Evolutionary conservation across 2,329 filamentous ascomycete species (phyloP), one percentile per base, ranked within the genome.

Genomic region (Exophiala sideris): DNA sequence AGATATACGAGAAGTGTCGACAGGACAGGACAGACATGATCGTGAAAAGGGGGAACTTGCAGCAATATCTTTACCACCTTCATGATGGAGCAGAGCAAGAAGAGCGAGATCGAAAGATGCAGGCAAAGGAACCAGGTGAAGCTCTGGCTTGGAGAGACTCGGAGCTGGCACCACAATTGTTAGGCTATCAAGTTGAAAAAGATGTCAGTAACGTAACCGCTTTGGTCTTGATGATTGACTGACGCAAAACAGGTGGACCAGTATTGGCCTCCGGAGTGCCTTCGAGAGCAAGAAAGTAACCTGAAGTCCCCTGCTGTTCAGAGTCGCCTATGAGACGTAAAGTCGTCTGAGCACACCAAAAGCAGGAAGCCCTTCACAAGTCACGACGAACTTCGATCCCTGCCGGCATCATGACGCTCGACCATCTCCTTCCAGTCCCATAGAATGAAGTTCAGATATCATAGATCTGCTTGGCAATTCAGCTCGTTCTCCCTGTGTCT

Each of bases 21-120:
- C 77, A 81, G 21, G 70, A 76, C 42, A 73, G 84, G 3, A 86
- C 84, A 0, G 79, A 84, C 42, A 78, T 74, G 58, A 77, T 87
- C 0, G 83, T 86, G 0, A 70, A 78, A 9, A 68, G 82, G 2
- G 83, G 83, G 0, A 84, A 81, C n/a, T 66, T 76, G 10, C 81
- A 86, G 58, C 83, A 85, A 61, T 76, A 79, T 62, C 71, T 86
- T 1, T 85, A 85, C 49, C 83, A 86, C 58, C 67, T 86, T 2
- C 75, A 78, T 4, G 82, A 86, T 57, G 83, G 83, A 0, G 66
- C 70, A 0, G 79, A 81, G 55, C 83, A 85, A 65, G 60, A 72
- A 48, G 75, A 79, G 46, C 71, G 82, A 1, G 82, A 85, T 62
- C 64, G 65, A 2, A 69, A 70, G 44, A 72, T 77, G 52, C 11